A percentile compares a stretch with the other conserved stretches of the same genome.
phyloP scores from a whole-genome alignment of 163 green algal species.

The Scenedesmus sp. region DNA sequence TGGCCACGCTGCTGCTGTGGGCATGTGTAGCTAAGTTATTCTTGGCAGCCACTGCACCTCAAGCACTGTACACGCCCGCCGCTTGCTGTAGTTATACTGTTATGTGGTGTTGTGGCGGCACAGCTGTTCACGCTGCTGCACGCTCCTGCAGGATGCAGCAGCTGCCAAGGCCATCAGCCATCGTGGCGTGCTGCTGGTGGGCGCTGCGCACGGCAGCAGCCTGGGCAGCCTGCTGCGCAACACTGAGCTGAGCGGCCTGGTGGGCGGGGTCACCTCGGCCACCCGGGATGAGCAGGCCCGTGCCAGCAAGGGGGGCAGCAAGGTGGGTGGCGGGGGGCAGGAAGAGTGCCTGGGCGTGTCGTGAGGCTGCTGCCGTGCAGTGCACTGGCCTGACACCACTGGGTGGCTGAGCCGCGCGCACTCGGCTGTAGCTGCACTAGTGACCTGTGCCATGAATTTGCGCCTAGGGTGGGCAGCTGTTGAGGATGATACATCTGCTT shows the following conservation, averaged over 20 bases:
- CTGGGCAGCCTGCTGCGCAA: slow-evolving; percentile 66
- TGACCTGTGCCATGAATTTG: no score
- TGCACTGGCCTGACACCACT: not conserved
- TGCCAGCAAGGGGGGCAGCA: not conserved
- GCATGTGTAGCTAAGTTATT: no score
- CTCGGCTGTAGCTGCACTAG: no score
- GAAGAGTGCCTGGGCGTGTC: no score
- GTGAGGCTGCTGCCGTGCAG: not conserved
- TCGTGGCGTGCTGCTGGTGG: slow-evolving; percentile 68
- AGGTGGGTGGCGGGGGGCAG: not conserved
- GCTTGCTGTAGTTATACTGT: no score
- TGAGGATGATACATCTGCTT: not conserved
- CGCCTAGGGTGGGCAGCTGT: no score
- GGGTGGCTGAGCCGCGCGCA: no score
- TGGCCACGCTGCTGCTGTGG: no score
- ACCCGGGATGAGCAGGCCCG: slow-evolving; percentile 12
- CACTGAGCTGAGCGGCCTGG: slow-evolving; percentile 51
- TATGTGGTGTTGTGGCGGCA: not conserved
- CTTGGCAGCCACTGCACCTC: no score
- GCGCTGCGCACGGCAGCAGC: slow-evolving; percentile 58
- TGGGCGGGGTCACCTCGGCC: slow-evolving; percentile 22
- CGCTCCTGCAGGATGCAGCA: slow-evolving; percentile 61
- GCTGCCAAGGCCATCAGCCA: slow-evolving; percentile 66
- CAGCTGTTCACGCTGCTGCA: not conserved
- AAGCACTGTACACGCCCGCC: not conserved